phyloP scores from a whole-genome alignment of 768 basidiomycete genomes.

The Lyophyllum semitale region DNA sequence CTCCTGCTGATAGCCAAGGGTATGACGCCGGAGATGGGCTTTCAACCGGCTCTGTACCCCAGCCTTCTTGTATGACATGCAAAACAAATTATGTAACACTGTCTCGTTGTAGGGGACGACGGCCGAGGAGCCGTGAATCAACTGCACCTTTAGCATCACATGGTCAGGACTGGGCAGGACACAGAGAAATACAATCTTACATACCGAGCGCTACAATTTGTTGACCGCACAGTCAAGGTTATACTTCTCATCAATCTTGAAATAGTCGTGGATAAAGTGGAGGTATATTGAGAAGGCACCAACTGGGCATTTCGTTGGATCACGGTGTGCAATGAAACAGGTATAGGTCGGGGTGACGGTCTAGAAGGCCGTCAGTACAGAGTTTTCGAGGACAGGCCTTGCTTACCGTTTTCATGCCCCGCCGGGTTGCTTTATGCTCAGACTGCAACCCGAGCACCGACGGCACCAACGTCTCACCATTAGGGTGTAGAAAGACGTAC shows the following conservation, averaged over 20 bases:
- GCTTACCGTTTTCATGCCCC: constrained; percentile 26
- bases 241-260: constrained; percentile 14
- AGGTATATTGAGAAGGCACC: constrained; percentile 28
- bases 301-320: constrained; percentile 25
- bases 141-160: constrained; percentile 20
- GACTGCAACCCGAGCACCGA: constrained; percentile 27
- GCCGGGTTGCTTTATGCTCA: constrained; percentile 24
- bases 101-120: constrained; percentile 21
- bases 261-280: constrained; percentile 27
- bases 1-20: constrained; percentile 25
- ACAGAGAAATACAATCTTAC: neutral
- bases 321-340: constrained; percentile 25
- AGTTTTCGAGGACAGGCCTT: neutral
- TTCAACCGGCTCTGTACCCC: constrained; percentile 20
- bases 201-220: constrained; percentile 27
- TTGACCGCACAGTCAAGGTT: constrained; percentile 28
- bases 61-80: constrained; percentile 15
- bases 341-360: constrained; percentile 31
- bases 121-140: constrained; percentile 21
- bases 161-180: neutral
- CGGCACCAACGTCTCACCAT: constrained; percentile 15
- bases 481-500: constrained; percentile 24
- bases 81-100: constrained; percentile 22
- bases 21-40: constrained; percentile 23
- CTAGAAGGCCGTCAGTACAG: constrained; percentile 6